A percentile compares a stretch with the other conserved stretches of the same genome.
These are phyloP conservation scores for Bruguiera hainesii DNA, from an alignment of 441 rosid species.

Conservation along the genomic window DNA sequence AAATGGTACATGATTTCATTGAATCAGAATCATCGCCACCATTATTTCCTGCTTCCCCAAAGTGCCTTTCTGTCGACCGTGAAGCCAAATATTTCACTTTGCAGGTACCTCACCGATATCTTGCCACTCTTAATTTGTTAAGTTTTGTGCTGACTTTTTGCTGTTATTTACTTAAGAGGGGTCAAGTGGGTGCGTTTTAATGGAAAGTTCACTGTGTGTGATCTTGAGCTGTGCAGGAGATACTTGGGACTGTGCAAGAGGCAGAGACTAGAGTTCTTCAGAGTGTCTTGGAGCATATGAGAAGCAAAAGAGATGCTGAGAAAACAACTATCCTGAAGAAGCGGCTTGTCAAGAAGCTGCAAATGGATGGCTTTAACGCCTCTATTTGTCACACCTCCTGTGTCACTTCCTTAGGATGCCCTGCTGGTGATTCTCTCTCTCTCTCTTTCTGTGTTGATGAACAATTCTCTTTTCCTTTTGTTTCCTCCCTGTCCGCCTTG, in stretches of 20 bases:
- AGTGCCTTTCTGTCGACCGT: constrained; percentile 16
- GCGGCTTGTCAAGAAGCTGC: constrained; percentile 37
- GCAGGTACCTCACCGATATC: constrained; percentile 26
- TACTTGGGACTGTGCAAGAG: constrained; percentile 30
- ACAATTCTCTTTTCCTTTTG: not conserved
- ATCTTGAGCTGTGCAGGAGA: constrained; percentile 31
- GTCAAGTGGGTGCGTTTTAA: not conserved
- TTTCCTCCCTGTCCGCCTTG: no score
- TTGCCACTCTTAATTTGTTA: not conserved
- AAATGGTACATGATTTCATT: constrained; percentile 57
- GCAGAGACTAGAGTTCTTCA: constrained; percentile 33
- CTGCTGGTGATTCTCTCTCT: constrained; percentile 34
- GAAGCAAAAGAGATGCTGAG: constrained; percentile 26
- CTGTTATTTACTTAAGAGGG: not conserved
- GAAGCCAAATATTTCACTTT: constrained; percentile 24
- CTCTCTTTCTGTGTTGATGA: not conserved
- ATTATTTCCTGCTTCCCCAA: constrained; percentile 20
- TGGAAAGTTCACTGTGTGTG: not conserved
- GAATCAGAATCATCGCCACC: constrained; percentile 42
- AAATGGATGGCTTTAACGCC: constrained; percentile 44
- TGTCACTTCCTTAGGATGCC: constrained; percentile 45
- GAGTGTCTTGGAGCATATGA: constrained; percentile 34
- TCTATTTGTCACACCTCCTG: constrained; percentile 46
- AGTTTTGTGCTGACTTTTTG: not conserved
- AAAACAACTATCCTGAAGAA: constrained; percentile 28